Evolutionary conservation across 352 stramenopile species (phyloP).

Genomic region (Pythium brachiatum): DNA sequence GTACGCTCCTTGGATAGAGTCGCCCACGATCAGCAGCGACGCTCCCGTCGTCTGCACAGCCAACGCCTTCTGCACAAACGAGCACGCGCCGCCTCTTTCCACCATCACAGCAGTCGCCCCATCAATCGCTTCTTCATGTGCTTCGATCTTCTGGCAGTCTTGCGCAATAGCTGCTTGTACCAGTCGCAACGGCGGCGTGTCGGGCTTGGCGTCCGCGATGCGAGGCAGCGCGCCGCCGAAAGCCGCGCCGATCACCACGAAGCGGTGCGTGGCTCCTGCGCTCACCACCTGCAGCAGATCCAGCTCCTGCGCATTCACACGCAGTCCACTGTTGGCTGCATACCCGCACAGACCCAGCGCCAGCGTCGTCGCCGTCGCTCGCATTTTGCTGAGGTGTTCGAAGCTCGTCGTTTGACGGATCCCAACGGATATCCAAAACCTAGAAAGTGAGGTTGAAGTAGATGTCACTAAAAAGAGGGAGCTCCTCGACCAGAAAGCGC

Average conservation of each 20-base stretch:
- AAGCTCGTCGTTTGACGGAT: not conserved
- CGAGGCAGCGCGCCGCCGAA: conserved; percentile 14
- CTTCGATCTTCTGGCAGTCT: conserved; percentile 10
- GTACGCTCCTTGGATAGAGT: conserved; percentile 46
- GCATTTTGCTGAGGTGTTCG: no score
- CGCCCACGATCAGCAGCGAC: conserved; percentile 44
- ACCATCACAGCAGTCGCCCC: conserved; percentile 36
- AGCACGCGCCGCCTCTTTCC: conserved; percentile 42
- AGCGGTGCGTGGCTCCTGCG: not conserved
- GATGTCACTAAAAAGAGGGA: not conserved
- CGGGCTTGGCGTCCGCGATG: not conserved
- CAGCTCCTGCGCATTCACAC: conserved; percentile 5
- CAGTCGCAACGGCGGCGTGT: conserved; percentile 4
- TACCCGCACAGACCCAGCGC: not conserved
- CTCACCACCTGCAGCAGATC: conserved; percentile 20
- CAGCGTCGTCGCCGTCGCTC: not conserved
- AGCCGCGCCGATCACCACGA: conserved; percentile 17
- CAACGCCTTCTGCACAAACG: conserved; percentile 45
- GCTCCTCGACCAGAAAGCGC: not conserved
- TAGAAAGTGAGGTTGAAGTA: conserved; percentile 20
- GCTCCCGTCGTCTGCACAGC: conserved; percentile 35
- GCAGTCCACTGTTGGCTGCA: not conserved
- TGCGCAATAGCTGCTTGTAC: conserved; percentile 11
- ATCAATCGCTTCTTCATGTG: not conserved
- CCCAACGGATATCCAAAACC: conserved; percentile 16